Conservation (phyloP, 768 basidiomycete species). For the Termitomyces sp. region DNA sequence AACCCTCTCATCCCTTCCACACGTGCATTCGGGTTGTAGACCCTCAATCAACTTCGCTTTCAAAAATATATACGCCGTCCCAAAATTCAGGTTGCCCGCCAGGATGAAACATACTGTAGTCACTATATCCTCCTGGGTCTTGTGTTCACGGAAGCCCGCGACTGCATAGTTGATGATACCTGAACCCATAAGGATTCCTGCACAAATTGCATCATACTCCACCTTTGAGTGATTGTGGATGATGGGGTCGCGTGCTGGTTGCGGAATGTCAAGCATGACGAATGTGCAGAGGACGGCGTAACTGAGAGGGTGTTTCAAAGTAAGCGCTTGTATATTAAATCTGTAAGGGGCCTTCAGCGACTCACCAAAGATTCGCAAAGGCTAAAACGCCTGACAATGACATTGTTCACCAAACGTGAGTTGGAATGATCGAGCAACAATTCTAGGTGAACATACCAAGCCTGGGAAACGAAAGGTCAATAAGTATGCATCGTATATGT, state of each 20-base stretch:
- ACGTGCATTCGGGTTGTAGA: background rate
- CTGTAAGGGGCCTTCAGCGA: background rate
- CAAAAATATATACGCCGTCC: slow-evolving; percentile 16
- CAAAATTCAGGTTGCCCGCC: slow-evolving; percentile 7
- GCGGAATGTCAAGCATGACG: slow-evolving; percentile 1
- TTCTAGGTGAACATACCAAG: slow-evolving; percentile 3
- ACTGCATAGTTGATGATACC: slow-evolving; percentile 16
- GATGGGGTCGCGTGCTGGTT: background rate
- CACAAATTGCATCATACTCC: slow-evolving; percentile 13
- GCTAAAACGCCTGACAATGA: slow-evolving; percentile 4
- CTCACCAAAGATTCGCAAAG: slow-evolving; percentile 19
- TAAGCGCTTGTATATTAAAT: background rate
- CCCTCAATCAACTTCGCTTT: slow-evolving; percentile 10
- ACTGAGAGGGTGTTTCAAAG: background rate
- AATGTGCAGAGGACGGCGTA: slow-evolving; percentile 15
- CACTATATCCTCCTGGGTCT: slow-evolving; percentile 2
- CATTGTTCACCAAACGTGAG: background rate
- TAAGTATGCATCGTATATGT: background rate
- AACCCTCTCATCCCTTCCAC: background rate
- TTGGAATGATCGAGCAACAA: background rate
- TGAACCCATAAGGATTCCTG: slow-evolving; percentile 14
- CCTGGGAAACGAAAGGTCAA: background rate
- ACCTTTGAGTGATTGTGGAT: background rate
- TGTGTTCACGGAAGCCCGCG: slow-evolving; percentile 9
- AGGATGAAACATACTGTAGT: slow-evolving; percentile 11